Evolutionary conservation across 208 protist genomes (phyloP), one percentile per base, ranked within the genome.

Genomic region (Jaenimonas drosophilae): DNA sequence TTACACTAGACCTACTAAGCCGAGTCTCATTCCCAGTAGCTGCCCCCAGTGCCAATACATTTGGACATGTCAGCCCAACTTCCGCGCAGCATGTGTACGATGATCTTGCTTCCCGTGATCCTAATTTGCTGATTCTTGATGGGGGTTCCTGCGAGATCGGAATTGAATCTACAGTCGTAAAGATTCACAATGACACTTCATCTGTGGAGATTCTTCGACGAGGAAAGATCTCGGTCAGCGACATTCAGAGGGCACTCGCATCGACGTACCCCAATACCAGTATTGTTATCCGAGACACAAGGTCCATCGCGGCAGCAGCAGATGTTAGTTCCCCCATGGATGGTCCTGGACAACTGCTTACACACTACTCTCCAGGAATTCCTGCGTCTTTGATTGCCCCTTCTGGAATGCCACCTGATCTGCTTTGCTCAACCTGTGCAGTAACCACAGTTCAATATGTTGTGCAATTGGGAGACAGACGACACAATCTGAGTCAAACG

Each of bases 161-260:
- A 9, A 93, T 97, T 45, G 93, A 97, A 66, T 96, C 88, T 0
- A 96, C 90, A 5, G 91, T 97, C 20, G 57, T 94, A 4, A 91
- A 92, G 54, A 54, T 89, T 7, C 62, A 64, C 44, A 66, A 55
- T 55, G 63, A 59, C 37, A 6, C 9, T 25, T 11, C 37, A 7
- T 6, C 9, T 7, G 53, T 86, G 33, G 70, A 93, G 39, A 64
- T 96, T 36, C 68, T 96, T 42, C 82, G 89, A 17, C 64, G 82
- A 25, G 89, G 89, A 1, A 49, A 75, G 12, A 71, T 89, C 20
- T 75, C 77, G 3, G 63, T 90, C 19, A 76, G 57, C 26, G 78
- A 79, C 44, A 56, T 94, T 11, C 72, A 80, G 49, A 39, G 37
- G 17, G 74, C 69, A 16, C 52, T 91, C 33, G 55, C 51, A 1